Base-by-base conservation (phyloP, 1,139 yeast genomes). In the Lodderomyces beijingensis region DNA sequence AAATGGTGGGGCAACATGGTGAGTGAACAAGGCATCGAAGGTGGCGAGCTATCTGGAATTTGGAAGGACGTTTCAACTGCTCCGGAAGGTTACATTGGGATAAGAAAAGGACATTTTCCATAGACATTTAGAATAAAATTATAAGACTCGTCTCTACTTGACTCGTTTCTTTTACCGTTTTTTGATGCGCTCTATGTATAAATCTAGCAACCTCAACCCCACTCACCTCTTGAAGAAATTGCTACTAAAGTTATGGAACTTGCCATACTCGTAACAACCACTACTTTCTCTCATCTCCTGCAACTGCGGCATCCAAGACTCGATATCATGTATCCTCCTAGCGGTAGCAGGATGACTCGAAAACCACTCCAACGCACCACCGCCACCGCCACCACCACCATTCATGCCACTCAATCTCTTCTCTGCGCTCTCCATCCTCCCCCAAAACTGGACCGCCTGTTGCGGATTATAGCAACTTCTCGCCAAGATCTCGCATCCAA, bases 281-380 rank as follows among this genome's bases (percentile, higher is more conserved):
- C 55, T 41, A 10, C 42, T 28, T 33, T 71, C 77, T 36, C 57
- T 52, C 25, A 70, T 54, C 9, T 45, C 42, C 19, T 69, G 67
- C 22, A 94, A 87, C 35, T 75, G 76, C 0, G 88, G 87, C 58
- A 86, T 57, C 93, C 95, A 85, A 27, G 64, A 54, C 23, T 62
- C 50, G 55, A 91, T 82, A 45, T 84, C 83, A 26, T 67, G 60
- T 25, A 86, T 79, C 51, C 98, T 72, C 41, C 72, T 75, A 16
- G 62, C 60, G 15, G 88, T 81, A n/a, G 88, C 79, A 0, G 99
- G 99, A 59, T 91, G 98, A 0, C 97, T 87, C 13, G 91, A 78
- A 36, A 89, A 57, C 46, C 87, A 79, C 53, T 87, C 93, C 57
- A 5, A 50, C 46, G 14, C 50, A 44, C 21, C 40, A 25, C 31